Evolutionary conservation across 192 early-diverging fungal species (phyloP), one percentile per base, ranked within the genome.

Genomic region (Helicostylum pulchrum): DNA sequence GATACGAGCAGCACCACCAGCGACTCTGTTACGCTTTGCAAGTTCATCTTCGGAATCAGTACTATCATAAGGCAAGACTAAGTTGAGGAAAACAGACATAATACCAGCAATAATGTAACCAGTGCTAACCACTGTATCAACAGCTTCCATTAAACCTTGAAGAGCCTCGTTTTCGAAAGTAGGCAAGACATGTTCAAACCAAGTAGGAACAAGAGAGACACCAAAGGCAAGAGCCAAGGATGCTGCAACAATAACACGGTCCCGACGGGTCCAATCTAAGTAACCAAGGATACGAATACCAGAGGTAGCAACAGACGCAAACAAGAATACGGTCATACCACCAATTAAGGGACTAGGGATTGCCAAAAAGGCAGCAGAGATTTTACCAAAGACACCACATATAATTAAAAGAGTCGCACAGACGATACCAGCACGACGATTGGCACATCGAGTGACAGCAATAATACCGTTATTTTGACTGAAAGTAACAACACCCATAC

Each of bases 391-490:
- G 32, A 83, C 63, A 50, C 82, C 82, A 73, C 76, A 77, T 14
- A 83, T 70, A 42, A 83, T 57, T 57, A 83, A 60, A 65, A 80
- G 78, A 44, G 75, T 12, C 48, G 82, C 84, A 59, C 81, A 83
- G 77, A 77, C 77, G 45, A 81, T 75, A 4, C 82, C 82, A 12
- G 82, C 82, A 48, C 68, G 53, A 32, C 75, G 72, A 48, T 78
- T 83, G 45, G 82, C 82, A 44, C 82, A 83, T 62, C 82, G 73
- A 12, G 82, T 83, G 32, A 83, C 53, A 9, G 82, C 79, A 53
- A 83, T 83, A 67, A 83, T 73, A 43, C 82, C 82, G 55, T 83
- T 83, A 65, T 83, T 83, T 47, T 83, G 82, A 26, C 82, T 82
- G 21, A 83, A 83, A 31, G 82, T 83, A 7, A 68, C 66, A 51